Percentiles rank a stretch among this genome's conserved stretches.
phyloP scores from a whole-genome alignment of 495 filamentous ascomycete genomes.

The Talaromyces trachyspermus region DNA sequence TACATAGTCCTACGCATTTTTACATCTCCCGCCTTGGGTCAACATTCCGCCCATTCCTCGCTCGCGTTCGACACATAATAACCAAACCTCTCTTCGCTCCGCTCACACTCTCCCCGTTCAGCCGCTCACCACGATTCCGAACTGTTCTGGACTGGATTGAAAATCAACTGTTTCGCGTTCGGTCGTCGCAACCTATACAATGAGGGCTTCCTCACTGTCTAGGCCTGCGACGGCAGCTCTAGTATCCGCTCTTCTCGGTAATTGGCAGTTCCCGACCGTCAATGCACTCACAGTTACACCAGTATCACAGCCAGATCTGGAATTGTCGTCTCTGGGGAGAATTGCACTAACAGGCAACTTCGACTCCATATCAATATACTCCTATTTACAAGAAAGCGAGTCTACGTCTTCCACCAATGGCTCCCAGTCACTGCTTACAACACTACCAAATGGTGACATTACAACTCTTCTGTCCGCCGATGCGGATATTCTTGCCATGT shows the following conservation, averaged over 20 bases:
- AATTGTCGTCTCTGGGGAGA: constrained; percentile 72
- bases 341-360: constrained; percentile 89
- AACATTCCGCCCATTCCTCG: too few relatives aligned
- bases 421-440: constrained; percentile 70
- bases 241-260: constrained; percentile 31
- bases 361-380: constrained; percentile 80
- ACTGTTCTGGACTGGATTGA: constrained; percentile 8
- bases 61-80: too few relatives aligned
- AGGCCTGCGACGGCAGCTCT: constrained; percentile 45
- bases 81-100: too few relatives aligned
- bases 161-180: constrained; percentile 11
- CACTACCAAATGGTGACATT: constrained; percentile 81
- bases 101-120: too few relatives aligned
- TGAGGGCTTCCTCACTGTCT: constrained; percentile 52
- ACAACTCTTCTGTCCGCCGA: constrained; percentile 66
- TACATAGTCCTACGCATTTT: too few relatives aligned
- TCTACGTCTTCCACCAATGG: constrained; percentile 60
- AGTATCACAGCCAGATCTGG: constrained; percentile 68
- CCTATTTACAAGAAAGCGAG: constrained; percentile 74
- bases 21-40: too few relatives aligned
- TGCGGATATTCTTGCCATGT: constrained; percentile 79
- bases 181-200: constrained; percentile 42
- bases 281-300: constrained; percentile 63
- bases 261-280: constrained; percentile 31
- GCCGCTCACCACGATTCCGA: too few relatives aligned